phyloP scores from a whole-genome alignment of 2,329 filamentous ascomycete species.

The Pseudocercospora cruenta region DNA sequence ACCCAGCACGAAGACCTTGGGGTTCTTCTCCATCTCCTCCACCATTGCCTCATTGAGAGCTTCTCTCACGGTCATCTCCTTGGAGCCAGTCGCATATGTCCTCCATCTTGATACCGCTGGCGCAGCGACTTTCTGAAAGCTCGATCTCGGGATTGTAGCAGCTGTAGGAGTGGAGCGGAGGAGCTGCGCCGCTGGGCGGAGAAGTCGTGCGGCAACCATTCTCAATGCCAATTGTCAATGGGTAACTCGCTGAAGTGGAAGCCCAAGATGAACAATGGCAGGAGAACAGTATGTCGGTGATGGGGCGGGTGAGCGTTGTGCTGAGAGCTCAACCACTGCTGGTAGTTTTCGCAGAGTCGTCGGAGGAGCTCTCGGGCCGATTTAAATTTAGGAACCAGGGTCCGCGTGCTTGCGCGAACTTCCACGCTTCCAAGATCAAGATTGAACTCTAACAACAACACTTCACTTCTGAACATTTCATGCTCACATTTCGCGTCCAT shows the following conservation, averaged over 20 bases:
- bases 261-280: conserved; percentile 5
- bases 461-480: neutral
- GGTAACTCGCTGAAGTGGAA: neutral
- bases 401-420: neutral
- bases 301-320: conserved; percentile 9
- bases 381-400: neutral
- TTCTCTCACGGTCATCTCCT: conserved; percentile 96
- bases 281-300: conserved; percentile 1
- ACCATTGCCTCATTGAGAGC: conserved; percentile 97
- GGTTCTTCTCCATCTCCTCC: conserved; percentile 92
- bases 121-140: conserved; percentile 54
- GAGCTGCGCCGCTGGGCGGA: conserved; percentile 67
- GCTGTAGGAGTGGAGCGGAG: conserved; percentile 60
- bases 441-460: conserved; percentile 7
- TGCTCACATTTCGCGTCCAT: neutral
- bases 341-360: neutral
- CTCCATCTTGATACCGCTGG: conserved; percentile 53
- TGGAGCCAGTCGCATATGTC: conserved; percentile 67
- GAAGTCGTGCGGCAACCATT: conserved; percentile 65
- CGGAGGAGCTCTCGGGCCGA: conserved; percentile 1
- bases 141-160: conserved; percentile 51
- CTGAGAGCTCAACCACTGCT: conserved; percentile 11
- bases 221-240: conserved; percentile 19
- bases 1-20: conserved; percentile 93
- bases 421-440: conserved; percentile 6